Conservation (phyloP, 179 eudicot genomes). For the Nepenthes alata region DNA sequence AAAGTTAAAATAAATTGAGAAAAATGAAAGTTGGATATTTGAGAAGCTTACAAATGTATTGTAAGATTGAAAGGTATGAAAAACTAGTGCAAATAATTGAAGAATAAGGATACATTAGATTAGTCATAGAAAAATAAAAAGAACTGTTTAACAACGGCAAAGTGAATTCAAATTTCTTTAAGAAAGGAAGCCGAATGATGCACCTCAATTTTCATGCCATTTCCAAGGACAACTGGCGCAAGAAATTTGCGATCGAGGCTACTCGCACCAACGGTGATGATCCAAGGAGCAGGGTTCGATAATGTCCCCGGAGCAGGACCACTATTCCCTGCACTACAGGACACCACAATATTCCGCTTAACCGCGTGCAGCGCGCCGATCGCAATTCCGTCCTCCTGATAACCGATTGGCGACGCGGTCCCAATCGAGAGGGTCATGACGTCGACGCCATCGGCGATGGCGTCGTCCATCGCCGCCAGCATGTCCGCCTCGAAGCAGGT, state of each 20-base stretch:
- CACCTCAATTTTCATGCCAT: conserved; percentile 47
- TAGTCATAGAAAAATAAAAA: too few species aligned
- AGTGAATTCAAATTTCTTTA: too few species aligned
- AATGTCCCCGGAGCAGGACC: conserved; percentile 52
- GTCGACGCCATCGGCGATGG: conserved; percentile 68
- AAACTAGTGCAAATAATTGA: too few species aligned
- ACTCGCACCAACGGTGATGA: conserved; percentile 82
- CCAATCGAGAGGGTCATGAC: conserved; percentile 71
- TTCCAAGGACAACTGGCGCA: conserved; percentile 57
- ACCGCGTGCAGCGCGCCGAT: conserved; percentile 72
- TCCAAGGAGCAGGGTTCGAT: conserved; percentile 76
- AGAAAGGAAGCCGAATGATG: too few species aligned
- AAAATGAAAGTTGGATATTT: too few species aligned
- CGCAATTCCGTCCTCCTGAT: conserved; percentile 44
- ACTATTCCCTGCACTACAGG: conserved; percentile 63
- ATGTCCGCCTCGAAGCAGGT: conserved; percentile 67
- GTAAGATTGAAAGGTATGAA: too few species aligned
- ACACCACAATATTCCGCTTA: conserved; percentile 57
- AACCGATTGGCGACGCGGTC: conserved; percentile 16
- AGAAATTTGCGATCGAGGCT: conserved; percentile 54
- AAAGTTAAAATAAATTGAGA: too few species aligned
- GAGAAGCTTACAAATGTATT: too few species aligned
- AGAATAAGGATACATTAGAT: too few species aligned
- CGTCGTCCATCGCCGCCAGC: conserved; percentile 85
- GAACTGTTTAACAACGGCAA: too few species aligned